phyloP scores from a whole-genome alignment of 73 alveolate species.

The Paramecium bursaria region DNA sequence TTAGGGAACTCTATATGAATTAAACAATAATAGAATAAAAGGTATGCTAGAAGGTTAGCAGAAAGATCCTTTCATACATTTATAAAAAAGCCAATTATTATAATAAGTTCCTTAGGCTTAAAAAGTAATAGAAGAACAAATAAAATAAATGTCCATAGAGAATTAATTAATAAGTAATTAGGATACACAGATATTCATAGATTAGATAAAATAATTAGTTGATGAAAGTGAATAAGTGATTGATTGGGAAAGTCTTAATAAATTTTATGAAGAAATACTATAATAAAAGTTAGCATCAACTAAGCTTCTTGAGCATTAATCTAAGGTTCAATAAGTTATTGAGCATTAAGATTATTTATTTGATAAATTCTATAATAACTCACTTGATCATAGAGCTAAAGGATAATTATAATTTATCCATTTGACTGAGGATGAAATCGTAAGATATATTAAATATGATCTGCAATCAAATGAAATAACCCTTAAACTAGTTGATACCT shows the following conservation, averaged over 20 bases:
- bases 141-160: not conserved
- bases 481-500: not conserved
- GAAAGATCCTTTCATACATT: not conserved
- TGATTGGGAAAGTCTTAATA: too few relatives aligned
- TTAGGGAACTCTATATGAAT: too few relatives aligned
- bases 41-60: not conserved
- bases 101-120: not conserved
- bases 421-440: constrained; percentile 47
- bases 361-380: constrained; percentile 52
- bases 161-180: too few relatives aligned
- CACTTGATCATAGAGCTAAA: constrained; percentile 11
- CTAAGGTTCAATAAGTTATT: too few relatives aligned
- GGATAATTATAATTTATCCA: constrained; percentile 8
- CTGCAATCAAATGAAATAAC: not conserved
- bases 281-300: too few relatives aligned
- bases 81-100: not conserved
- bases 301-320: too few relatives aligned
- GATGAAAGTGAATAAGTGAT: too few relatives aligned
- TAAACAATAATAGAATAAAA: not conserved
- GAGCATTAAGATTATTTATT: constrained; percentile 10
- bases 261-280: too few relatives aligned
- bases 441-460: constrained; percentile 46
- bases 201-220: too few relatives aligned
- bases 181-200: too few relatives aligned
- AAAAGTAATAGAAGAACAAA: not conserved